Evolutionary conservation across 805 yeast species (phyloP).

Genomic region (Myxozyma vanderwaltii): DNA sequence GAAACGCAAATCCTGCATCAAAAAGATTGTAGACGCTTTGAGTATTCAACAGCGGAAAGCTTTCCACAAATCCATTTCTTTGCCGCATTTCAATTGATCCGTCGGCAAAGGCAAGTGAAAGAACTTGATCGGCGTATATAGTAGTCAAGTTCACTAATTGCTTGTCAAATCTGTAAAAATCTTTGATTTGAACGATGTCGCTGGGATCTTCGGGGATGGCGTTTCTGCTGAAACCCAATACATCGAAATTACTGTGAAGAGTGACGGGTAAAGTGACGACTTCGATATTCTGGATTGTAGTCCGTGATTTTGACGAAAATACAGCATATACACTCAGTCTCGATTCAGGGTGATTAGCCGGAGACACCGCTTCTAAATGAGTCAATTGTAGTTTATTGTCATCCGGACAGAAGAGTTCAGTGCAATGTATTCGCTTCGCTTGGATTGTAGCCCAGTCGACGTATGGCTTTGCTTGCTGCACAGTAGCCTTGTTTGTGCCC

Average conservation of each 20-base stretch:
- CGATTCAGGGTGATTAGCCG: slow-evolving; percentile 33
- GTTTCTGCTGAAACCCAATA: slow-evolving; percentile 22
- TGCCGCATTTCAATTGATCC: slow-evolving; percentile 31
- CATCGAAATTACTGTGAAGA: slow-evolving; percentile 29
- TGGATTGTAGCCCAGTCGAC: slow-evolving; percentile 16
- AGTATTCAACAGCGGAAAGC: slow-evolving; percentile 6
- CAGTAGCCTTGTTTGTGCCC: neutral
- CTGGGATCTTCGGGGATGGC: slow-evolving; percentile 21
- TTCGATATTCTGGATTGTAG: slow-evolving; percentile 21
- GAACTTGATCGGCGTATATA: slow-evolving; percentile 12
- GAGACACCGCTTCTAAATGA: slow-evolving; percentile 31
- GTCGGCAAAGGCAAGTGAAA: slow-evolving; percentile 22
- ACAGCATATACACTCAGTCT: slow-evolving; percentile 19
- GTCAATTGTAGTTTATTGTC: slow-evolving; percentile 13
- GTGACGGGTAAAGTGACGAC: slow-evolving; percentile 24
- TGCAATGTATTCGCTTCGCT: slow-evolving; percentile 14
- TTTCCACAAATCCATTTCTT: slow-evolving; percentile 8
- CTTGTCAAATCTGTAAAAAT: slow-evolving; percentile 4
- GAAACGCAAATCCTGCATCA: slow-evolving; percentile 36
- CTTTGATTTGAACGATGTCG: slow-evolving; percentile 20
- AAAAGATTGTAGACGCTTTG: slow-evolving; percentile 33
- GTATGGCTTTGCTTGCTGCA: slow-evolving; percentile 9
- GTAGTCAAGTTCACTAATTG: slow-evolving; percentile 12
- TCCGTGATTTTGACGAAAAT: slow-evolving; percentile 13
- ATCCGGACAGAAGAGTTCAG: slow-evolving; percentile 20